Evolutionary conservation across 2,329 filamentous ascomycete species (phyloP).

Genomic region (Calonectria pteridis): DNA sequence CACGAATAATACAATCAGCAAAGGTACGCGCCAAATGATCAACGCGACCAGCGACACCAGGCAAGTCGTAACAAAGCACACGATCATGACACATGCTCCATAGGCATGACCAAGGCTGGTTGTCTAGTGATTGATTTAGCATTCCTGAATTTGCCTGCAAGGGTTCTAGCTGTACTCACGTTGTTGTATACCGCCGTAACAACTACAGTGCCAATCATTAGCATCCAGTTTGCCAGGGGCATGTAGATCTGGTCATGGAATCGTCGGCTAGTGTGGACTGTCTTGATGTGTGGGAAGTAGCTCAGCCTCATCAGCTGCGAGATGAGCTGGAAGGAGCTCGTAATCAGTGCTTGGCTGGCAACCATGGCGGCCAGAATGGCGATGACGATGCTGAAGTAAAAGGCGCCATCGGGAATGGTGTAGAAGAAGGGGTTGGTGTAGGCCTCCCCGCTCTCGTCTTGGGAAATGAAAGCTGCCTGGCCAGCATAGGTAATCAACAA

Average conservation of each 20-base stretch:
- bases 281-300: constrained; percentile 82
- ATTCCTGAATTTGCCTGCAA: background rate
- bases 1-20: constrained; percentile 69
- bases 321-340: constrained; percentile 77
- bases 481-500: constrained; percentile 75
- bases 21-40: constrained; percentile 76
- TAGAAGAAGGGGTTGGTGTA: constrained; percentile 80
- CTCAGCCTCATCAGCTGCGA: constrained; percentile 77
- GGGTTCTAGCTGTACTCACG: constrained; percentile 50
- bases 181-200: constrained; percentile 82
- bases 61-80: constrained; percentile 82
- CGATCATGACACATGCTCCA: constrained; percentile 83
- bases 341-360: constrained; percentile 84
- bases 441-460: constrained; percentile 59
- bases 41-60: constrained; percentile 80
- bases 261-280: constrained; percentile 76
- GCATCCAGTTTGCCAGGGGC: constrained; percentile 80
- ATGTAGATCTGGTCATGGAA: constrained; percentile 85
- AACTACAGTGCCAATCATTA: constrained; percentile 81
- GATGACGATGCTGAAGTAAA: constrained; percentile 77
- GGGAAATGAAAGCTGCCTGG: constrained; percentile 79
- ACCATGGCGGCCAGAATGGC: constrained; percentile 80
- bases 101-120: constrained; percentile 80
- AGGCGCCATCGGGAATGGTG: constrained; percentile 73
- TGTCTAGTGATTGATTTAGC: constrained; percentile 57